A percentile compares a stretch with the other conserved stretches of the same genome.
Conservation (phyloP, 441 rosid species). For the Mallotus repandus region DNA sequence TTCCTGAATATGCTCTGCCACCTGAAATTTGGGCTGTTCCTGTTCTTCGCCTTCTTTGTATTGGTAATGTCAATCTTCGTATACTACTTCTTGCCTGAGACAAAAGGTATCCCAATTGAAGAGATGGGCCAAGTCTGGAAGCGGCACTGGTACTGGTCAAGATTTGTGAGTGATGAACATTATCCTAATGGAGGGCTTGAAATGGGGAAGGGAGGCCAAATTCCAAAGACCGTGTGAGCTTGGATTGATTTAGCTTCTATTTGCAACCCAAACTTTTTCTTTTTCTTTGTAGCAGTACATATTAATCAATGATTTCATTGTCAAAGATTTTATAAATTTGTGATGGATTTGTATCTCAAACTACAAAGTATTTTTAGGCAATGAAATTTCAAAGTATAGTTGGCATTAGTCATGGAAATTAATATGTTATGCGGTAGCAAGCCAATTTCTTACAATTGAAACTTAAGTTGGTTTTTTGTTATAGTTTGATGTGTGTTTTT, state of each 20-base stretch:
- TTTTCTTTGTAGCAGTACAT: conserved; percentile 9
- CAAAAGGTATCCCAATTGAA: conserved; percentile 81
- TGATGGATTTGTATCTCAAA: not conserved
- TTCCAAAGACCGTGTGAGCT: conserved; percentile 38
- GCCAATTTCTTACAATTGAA: not conserved
- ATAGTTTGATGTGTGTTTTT: not conserved
- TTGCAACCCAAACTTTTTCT: not conserved
- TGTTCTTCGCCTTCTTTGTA: conserved; percentile 76
- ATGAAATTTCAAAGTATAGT: not conserved
- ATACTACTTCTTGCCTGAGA: conserved; percentile 72
- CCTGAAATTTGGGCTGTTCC: conserved; percentile 78
- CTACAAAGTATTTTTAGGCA: conserved; percentile 1
- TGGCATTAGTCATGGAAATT: not conserved
- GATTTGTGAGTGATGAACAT: conserved; percentile 43
- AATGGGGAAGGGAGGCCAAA: conserved; percentile 50
- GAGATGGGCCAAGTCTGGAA: conserved; percentile 77
- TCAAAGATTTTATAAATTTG: not conserved
- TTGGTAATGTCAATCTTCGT: conserved; percentile 61
- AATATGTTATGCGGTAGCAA: not conserved
- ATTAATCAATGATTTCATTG: conserved; percentile 16
- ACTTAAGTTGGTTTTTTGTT: no score
- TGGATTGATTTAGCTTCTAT: not conserved
- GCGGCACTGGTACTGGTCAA: conserved; percentile 79
- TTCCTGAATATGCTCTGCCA: conserved; percentile 79
- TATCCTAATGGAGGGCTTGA: conserved; percentile 40